Evolutionary conservation across 768 basidiomycete species (phyloP), one percentile per base, ranked within the genome.

Genomic region (Sarcodon sp.): DNA sequence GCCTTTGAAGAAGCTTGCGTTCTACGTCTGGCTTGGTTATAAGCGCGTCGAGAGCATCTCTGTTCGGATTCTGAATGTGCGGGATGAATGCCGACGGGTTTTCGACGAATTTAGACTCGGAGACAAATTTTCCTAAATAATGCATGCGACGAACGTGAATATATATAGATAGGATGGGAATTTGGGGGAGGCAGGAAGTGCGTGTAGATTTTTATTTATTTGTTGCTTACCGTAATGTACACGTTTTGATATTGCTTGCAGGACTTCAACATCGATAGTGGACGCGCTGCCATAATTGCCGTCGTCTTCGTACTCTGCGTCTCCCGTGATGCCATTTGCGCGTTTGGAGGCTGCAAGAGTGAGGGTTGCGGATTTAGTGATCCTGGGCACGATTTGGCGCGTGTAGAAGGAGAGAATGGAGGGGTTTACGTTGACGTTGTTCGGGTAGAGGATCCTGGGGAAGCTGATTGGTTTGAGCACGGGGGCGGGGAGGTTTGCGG

Each of bases 11-110:
- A 2, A 99, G 72, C 48, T 80, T 83, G 13, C 73, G 76, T 60
- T 99, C 96, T 31, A 99, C 92, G 48, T 87, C 94, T 0, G 96
- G 92, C 62, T 98, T 98, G n/a, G 92, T 93, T 60, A 99, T 97
- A 41, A 99, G 69, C 0, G 66, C 80, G 7, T 86, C 89, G 16
- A 99, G 74, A 7, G 80, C 85, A 36, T 76, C 65, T 13, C 79
- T 77, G 62, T 98, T 85, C 7, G 82, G 81, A 3, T 73, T 74
- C 35, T 75, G 74, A 58, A 99, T 99, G 64, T 93, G 91, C 0
- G 93, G 92, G 49, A 99, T 76, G 65, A 97, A 99, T 8, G 81
- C 79, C 34, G 82, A 70, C 15, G 96, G 94, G 51, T 87, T 70
- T 32, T 79, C 75, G n/a, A 73, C 61, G 69, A 99, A 99, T 62